Percentiles rank a stretch among this genome's conserved stretches.
These are phyloP conservation scores for Cucumis sativus DNA, from an alignment of 306 rosid species.

Conservation along the genomic window Cucumber_9930_V3 NC_026655.2:2077001-2077500, in stretches of 20 bases:
- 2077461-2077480: neutral
- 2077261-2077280: neutral
- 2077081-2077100: neutral
- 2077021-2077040: neutral
- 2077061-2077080: neutral
- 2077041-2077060: neutral
- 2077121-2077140: constrained; percentile 5
- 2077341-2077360: neutral
- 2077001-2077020: neutral
- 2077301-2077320: neutral
- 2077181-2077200: neutral
- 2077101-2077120: neutral
- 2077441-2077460: neutral
- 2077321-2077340: neutral
- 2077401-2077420: neutral
- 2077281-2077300: neutral
- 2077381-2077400: neutral
- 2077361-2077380: neutral
- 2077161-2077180: neutral
- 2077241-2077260: neutral
- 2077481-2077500: neutral
- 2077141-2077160: neutral
- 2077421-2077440: neutral
- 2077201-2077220: neutral
- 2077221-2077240: neutral